Percentiles rank a stretch among this genome's conserved stretches.
Evolutionary conservation across 345 rosid genomes (phyloP).

Genomic region (Melaleuca alternifolia): DNA sequence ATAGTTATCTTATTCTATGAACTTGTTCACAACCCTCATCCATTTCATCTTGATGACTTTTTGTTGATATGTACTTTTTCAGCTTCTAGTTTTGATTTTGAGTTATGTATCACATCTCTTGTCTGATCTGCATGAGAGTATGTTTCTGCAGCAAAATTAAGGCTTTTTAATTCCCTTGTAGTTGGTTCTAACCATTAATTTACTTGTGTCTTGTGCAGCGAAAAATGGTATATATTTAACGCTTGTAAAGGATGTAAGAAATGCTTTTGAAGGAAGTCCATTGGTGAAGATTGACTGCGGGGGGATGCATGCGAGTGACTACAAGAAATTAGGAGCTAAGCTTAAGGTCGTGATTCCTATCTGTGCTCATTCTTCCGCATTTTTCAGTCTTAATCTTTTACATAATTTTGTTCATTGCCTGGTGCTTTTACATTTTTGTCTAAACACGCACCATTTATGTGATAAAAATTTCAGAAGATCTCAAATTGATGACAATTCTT

Average conservation of each 20-base stretch:
- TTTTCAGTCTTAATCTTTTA: not conserved
- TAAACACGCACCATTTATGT: not conserved
- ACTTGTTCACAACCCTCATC: not conserved
- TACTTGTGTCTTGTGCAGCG: constrained; percentile 28
- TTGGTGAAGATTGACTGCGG: constrained; percentile 76
- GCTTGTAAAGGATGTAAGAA: constrained; percentile 66
- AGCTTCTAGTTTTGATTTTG: not conserved
- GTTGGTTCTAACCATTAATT: not conserved
- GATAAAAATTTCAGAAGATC: not conserved
- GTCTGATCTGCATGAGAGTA: not conserved
- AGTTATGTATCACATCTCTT: not conserved
- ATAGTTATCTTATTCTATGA: not conserved
- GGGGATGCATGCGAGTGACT: constrained; percentile 77
- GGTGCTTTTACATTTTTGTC: not conserved
- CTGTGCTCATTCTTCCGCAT: not conserved
- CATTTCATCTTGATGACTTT: not conserved
- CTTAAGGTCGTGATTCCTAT: constrained; percentile 22
- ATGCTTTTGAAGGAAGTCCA: constrained; percentile 78
- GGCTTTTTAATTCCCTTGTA: not conserved
- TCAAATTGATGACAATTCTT: not conserved
- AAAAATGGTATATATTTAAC: constrained; percentile 80
- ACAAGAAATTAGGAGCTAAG: constrained; percentile 92
- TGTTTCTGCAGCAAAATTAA: not conserved
- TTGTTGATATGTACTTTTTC: not conserved
- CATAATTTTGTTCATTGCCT: not conserved